Percentiles rank a stretch among this genome's conserved stretches.
Conservation (phyloP, 1,284 basidiomycete genomes). For the Grifola frondosa region DNA sequence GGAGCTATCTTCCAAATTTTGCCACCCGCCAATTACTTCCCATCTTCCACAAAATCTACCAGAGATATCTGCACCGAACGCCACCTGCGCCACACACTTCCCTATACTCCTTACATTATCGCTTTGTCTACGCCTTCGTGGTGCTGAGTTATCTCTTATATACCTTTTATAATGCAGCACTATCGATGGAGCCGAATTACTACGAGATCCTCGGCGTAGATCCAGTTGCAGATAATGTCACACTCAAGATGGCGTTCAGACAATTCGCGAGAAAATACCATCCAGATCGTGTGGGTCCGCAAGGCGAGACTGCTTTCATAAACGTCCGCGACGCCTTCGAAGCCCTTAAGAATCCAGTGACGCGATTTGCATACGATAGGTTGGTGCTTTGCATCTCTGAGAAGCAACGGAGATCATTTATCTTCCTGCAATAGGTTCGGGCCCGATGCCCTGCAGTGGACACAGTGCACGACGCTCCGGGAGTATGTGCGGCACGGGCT, state of each 20-base stretch:
- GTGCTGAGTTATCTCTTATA: slow-evolving; percentile 72
- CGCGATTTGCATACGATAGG: slow-evolving; percentile 86
- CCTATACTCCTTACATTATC: slow-evolving; percentile 53
- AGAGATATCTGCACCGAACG: slow-evolving; percentile 28
- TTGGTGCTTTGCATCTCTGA: slow-evolving; percentile 29
- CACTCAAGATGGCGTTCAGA: slow-evolving; percentile 72
- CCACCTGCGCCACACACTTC: slow-evolving; percentile 45
- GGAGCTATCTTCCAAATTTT: slow-evolving; percentile 47
- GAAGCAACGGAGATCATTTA: slow-evolving; percentile 1
- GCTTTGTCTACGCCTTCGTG: slow-evolving; percentile 61
- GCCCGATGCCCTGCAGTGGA: slow-evolving; percentile 69
- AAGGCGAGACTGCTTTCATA: slow-evolving; percentile 72
- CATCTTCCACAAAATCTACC: slow-evolving; percentile 38
- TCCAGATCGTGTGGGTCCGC: slow-evolving; percentile 72
- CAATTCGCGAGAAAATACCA: slow-evolving; percentile 74
- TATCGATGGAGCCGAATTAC: slow-evolving; percentile 64
- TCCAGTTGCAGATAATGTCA: slow-evolving; percentile 60
- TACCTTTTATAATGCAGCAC: slow-evolving; percentile 56
- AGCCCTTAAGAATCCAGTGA: slow-evolving; percentile 74
- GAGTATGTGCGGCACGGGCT: slow-evolving; percentile 78
- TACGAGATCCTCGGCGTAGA: slow-evolving; percentile 72
- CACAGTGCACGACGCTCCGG: slow-evolving; percentile 57
- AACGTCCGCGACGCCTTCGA: slow-evolving; percentile 76
- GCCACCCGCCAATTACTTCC: slow-evolving; percentile 39
- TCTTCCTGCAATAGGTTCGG: slow-evolving; percentile 59